Evolutionary conservation across 495 filamentous ascomycete species (phyloP).

Genomic region (Talaromyces stipitatus): DNA sequence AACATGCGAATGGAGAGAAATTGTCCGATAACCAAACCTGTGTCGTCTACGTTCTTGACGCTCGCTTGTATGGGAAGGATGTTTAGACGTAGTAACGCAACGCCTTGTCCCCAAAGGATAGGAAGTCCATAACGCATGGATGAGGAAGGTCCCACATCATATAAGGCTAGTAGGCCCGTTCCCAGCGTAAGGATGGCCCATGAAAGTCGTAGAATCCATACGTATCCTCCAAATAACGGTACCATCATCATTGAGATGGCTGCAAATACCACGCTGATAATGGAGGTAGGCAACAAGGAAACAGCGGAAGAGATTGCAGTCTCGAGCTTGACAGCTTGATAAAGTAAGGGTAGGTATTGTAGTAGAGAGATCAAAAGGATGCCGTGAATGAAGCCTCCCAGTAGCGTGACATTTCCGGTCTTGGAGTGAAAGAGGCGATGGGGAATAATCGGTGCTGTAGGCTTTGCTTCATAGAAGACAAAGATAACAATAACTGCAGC

Average conservation of each 20-base stretch:
- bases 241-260: background rate
- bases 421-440: conserved; percentile 22
- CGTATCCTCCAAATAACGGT: background rate
- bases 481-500: conserved; percentile 29
- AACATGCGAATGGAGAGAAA: conserved; percentile 30
- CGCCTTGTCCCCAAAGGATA: background rate
- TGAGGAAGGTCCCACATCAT: background rate
- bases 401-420: conserved; percentile 19
- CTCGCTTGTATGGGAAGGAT: background rate
- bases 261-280: conserved; percentile 2
- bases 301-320: conserved; percentile 19
- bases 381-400: conserved; percentile 19
- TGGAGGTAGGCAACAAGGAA: conserved; percentile 18
- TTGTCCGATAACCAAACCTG: conserved; percentile 27
- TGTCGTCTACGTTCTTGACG: conserved; percentile 20
- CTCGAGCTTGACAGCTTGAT: conserved; percentile 25
- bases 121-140: background rate
- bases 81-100: background rate
- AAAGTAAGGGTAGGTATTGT: conserved; percentile 29
- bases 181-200: background rate
- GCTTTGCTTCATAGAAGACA: conserved; percentile 37
- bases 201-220: background rate
- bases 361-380: conserved; percentile 20
- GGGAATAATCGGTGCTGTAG: conserved; percentile 13
- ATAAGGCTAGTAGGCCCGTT: background rate